These are phyloP conservation scores for Naganishia onofrii DNA, from an alignment of 768 basidiomycete genomes.

Conservation along the genomic window DNA sequence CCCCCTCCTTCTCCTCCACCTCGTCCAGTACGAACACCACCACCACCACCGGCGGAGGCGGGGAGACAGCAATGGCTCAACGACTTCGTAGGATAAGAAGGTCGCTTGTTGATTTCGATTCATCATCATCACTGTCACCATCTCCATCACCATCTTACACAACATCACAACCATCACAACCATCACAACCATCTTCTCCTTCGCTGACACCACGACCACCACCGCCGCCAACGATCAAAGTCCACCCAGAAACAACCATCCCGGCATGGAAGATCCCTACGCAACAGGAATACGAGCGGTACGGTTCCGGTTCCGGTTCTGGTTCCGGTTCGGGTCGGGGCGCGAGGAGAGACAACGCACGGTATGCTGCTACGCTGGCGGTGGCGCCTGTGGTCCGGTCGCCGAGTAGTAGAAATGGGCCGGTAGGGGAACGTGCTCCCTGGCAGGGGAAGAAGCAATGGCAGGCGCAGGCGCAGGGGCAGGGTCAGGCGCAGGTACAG, in stretches of 20 bases:
- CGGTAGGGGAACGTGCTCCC: too few species aligned
- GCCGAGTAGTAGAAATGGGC: too few species aligned
- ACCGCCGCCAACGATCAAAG: background rate
- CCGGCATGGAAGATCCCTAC: conserved; percentile 21
- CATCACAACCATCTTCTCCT: background rate
- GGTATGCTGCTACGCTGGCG: background rate
- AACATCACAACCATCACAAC: too few species aligned
- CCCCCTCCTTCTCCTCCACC: background rate
- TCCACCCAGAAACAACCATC: conserved; percentile 10
- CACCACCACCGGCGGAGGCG: too few species aligned
- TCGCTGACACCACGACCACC: background rate
- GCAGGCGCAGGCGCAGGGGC: background rate
- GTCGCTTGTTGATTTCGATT: conserved; percentile 8
- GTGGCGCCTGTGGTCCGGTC: too few species aligned
- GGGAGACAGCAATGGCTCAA: background rate
- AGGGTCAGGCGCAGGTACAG: background rate
- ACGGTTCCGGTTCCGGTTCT: background rate
- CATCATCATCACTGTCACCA: background rate
- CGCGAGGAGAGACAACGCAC: background rate
- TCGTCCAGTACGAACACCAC: background rate
- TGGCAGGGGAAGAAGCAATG: too few species aligned
- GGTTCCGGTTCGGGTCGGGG: background rate
- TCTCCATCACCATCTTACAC: too few species aligned
- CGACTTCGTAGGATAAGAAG: background rate
- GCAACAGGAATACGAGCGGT: conserved; percentile 5